Conservation (phyloP, 495 filamentous ascomycete species). For the Parathielavia appendiculata region DNA sequence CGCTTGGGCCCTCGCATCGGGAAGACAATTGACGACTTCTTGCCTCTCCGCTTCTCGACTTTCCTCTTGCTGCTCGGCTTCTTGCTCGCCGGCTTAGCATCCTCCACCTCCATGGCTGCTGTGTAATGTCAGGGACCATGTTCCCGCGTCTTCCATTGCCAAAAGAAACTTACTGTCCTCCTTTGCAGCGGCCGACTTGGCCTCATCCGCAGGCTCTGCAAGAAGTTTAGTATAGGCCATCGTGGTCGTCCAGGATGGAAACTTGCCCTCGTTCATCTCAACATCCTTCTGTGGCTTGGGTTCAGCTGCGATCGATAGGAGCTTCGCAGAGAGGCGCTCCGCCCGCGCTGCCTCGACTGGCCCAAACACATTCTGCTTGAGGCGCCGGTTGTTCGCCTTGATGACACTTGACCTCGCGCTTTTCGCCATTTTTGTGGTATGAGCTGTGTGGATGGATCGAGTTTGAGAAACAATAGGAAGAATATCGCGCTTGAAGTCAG, state of each 20-base stretch:
- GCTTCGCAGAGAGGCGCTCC: conserved; percentile 72
- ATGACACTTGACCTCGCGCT: conserved; percentile 64
- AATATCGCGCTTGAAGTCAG: neutral
- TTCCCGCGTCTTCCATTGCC: neutral
- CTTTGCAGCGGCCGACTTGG: conserved; percentile 23
- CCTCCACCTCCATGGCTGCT: conserved; percentile 48
- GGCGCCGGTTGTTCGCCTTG: conserved; percentile 70
- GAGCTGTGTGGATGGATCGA: neutral
- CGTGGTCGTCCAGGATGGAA: neutral
- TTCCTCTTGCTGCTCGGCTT: conserved; percentile 36
- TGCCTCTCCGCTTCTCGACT: conserved; percentile 41
- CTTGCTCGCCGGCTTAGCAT: conserved; percentile 28
- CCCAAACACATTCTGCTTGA: conserved; percentile 73
- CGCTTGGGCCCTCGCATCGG: conserved; percentile 45
- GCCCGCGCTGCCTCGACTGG: conserved; percentile 70
- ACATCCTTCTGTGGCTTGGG: conserved; percentile 49
- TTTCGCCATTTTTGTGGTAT: conserved; percentile 66
- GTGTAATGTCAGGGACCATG: conserved; percentile 18
- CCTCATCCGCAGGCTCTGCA: conserved; percentile 19
- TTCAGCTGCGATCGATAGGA: conserved; percentile 67
- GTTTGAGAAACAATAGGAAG: neutral
- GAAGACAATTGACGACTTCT: conserved; percentile 50
- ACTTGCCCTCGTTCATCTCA: conserved; percentile 34
- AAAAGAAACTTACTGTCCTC: conserved; percentile 34
- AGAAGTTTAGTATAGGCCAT: neutral